These are phyloP conservation scores for Globisporangium paroecandrum DNA, from an alignment of 352 stramenopile species.

Conservation along the genomic window DNA sequence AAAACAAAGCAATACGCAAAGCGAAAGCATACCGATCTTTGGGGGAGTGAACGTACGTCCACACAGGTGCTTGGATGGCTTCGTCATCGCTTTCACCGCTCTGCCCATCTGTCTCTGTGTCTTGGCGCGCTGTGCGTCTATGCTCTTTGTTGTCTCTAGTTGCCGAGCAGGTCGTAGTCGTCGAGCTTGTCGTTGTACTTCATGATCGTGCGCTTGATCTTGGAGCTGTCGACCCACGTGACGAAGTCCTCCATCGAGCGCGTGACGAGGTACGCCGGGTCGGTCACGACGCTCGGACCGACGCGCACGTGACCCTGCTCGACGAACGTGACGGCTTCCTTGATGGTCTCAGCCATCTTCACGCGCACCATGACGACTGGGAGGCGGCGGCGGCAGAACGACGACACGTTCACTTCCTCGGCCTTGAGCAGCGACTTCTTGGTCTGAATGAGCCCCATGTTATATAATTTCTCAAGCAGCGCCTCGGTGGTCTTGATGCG, in stretches of 20 bases:
- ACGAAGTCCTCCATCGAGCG: constrained; percentile 99
- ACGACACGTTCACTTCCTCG: constrained; percentile 95
- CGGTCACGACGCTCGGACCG: constrained; percentile 89
- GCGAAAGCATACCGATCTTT: constrained; percentile 3
- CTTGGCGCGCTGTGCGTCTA: neutral
- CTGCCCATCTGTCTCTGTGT: neutral
- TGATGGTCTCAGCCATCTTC: constrained; percentile 99
- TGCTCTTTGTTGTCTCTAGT: constrained; percentile 44
- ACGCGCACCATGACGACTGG: constrained; percentile 98
- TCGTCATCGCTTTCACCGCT: neutral
- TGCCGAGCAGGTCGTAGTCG: constrained; percentile 99
- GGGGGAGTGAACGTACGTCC: neutral
- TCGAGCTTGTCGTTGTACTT: constrained; percentile 99
- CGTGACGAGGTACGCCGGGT: constrained; percentile 97
- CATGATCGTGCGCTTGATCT: constrained; percentile 97
- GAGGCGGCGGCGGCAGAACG: constrained; percentile 94
- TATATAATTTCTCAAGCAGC: constrained; percentile 97
- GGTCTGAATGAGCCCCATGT: constrained; percentile 96
- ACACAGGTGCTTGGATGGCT: neutral
- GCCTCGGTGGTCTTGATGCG: constrained; percentile 96
- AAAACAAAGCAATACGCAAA: neutral
- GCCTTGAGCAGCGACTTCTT: constrained; percentile 97
- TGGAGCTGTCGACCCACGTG: constrained; percentile 98
- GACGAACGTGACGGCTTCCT: constrained; percentile 97
- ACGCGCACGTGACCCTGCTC: constrained; percentile 97